phyloP scores from a whole-genome alignment of 352 stramenopile genomes.

The Phytophthora sp. region DNA sequence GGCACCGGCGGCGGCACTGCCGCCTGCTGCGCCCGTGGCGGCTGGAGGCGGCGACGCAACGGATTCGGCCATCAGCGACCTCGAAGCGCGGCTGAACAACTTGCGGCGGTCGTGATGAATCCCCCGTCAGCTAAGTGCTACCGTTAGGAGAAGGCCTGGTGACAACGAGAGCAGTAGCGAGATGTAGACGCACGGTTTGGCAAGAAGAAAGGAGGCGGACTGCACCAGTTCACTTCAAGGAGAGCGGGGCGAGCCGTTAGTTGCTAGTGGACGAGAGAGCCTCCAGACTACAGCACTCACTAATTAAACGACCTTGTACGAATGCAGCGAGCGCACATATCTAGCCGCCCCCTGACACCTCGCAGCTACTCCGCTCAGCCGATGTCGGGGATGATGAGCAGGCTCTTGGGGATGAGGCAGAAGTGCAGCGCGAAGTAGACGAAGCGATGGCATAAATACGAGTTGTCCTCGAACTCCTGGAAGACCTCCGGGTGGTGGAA shows the following conservation, averaged over 20 bases:
- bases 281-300: conserved; percentile 1
- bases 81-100: conserved; percentile 98
- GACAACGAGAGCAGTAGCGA: no score
- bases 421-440: conserved; percentile 84
- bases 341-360: not conserved
- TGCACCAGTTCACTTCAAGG: not conserved
- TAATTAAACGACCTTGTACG: conserved; percentile 5
- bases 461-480: conserved; percentile 72
- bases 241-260: not conserved
- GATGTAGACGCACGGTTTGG: not conserved
- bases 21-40: conserved; percentile 63
- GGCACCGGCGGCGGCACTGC: conserved; percentile 37
- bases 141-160: no score
- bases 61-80: conserved; percentile 93
- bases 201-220: not conserved
- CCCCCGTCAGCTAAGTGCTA: no score
- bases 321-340: not conserved
- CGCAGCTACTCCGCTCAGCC: conserved; percentile 14
- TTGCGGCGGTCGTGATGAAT: conserved; percentile 86
- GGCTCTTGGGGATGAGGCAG: conserved; percentile 81
- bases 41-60: conserved; percentile 45
- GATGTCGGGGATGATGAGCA: conserved; percentile 87
- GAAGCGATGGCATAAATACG: conserved; percentile 85
- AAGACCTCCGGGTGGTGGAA: conserved; percentile 85
- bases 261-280: not conserved